Evolutionary conservation across 805 yeast genomes (phyloP), one percentile per base, ranked within the genome.

Genomic region (Kodamaea leandrae): DNA sequence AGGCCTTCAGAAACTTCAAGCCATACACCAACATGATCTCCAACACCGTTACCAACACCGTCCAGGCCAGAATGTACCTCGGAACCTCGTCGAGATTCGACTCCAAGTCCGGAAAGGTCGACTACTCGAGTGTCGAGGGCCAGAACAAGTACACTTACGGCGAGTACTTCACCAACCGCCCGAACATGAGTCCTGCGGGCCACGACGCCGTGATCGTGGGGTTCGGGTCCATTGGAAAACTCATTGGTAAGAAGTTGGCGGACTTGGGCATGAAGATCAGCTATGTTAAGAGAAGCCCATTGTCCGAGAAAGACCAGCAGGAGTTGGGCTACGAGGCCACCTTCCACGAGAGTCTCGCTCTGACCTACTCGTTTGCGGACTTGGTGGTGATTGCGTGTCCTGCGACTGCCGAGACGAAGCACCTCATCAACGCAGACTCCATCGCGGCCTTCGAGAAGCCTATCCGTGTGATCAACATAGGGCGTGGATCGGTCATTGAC

Each of bases 161-260:
- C 13, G 68, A 74, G 16, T 57, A 55, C 14, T 59, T 78, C 2
- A 81, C 78, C 29, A 69, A 76, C 2, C 63, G 76, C 44, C 51
- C 58, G 17, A 54, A 54, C 20, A 56, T 74, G 15, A 70, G 78
- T 4, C 88, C 89, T 5, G 56, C 60, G 12, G 79, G 79, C 15
- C 81, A 78, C 53, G 66, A 65, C 17, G 88, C 72, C 1, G 77
- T 81, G 2, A 71, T 86, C 24, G 76, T 83, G 3, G 95, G 95
- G 0, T 80, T 85, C 52, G 95, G 95, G 1, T 68, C 78, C 15
- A 86, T 86, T 50, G 95, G 95, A 6, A 73, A 74, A 54, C 68
- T 72, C 21, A 77, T 83, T 43, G 93, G 81, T 3, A 61, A 59
- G 36, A 71, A 82, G 51, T 66, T 86, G 44, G 39, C 64, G 36